Percentiles rank a stretch among this genome's conserved stretches.
These are phyloP conservation scores for Claviceps africana DNA, from an alignment of 2,329 filamentous ascomycete genomes.

Conservation along the genomic window DNA sequence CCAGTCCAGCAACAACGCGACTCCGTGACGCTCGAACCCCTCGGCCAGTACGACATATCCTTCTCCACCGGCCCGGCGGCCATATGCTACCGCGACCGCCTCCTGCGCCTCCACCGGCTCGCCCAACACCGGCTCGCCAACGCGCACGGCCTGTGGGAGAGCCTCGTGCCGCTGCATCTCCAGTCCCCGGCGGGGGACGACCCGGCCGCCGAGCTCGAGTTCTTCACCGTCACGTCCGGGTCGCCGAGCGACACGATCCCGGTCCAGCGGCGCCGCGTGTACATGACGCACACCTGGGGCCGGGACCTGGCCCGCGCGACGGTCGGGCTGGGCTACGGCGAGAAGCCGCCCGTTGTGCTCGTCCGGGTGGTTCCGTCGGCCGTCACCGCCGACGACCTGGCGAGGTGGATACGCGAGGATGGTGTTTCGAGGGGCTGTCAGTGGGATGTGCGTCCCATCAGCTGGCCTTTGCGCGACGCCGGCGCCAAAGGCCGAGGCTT, in stretches of 20 bases:
- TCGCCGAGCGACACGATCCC: slow-evolving; percentile 7
- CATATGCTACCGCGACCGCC: slow-evolving; percentile 37
- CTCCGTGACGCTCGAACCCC: slow-evolving; percentile 45
- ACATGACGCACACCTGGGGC: slow-evolving; percentile 13
- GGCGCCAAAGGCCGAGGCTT: not conserved
- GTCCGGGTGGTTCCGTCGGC: slow-evolving; percentile 16
- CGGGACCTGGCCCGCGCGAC: slow-evolving; percentile 12
- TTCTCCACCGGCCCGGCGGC: slow-evolving; percentile 50
- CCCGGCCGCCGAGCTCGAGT: slow-evolving; percentile 13
- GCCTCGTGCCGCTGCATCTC: slow-evolving; percentile 15
- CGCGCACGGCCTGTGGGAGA: slow-evolving; percentile 17
- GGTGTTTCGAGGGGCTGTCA: slow-evolving; percentile 19
- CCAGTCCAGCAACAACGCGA: slow-evolving; percentile 51
- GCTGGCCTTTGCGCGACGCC: not conserved
- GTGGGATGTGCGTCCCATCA: slow-evolving; percentile 12
- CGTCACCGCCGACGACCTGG: slow-evolving; percentile 20
- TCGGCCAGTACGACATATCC: slow-evolving; percentile 54
- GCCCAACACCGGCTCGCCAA: slow-evolving; percentile 17
- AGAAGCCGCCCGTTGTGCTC: slow-evolving; percentile 17
- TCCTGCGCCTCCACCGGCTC: slow-evolving; percentile 20
- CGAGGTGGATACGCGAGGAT: slow-evolving; percentile 26
- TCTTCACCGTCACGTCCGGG: slow-evolving; percentile 17
- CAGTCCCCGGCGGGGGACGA: slow-evolving; percentile 5
- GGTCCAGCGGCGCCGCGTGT: slow-evolving; percentile 10
- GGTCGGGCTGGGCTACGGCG: slow-evolving; percentile 9